Evolutionary conservation across 352 stramenopile genomes (phyloP), one percentile per base, ranked within the genome.

Genomic region (Phytophthora rubi): DNA sequence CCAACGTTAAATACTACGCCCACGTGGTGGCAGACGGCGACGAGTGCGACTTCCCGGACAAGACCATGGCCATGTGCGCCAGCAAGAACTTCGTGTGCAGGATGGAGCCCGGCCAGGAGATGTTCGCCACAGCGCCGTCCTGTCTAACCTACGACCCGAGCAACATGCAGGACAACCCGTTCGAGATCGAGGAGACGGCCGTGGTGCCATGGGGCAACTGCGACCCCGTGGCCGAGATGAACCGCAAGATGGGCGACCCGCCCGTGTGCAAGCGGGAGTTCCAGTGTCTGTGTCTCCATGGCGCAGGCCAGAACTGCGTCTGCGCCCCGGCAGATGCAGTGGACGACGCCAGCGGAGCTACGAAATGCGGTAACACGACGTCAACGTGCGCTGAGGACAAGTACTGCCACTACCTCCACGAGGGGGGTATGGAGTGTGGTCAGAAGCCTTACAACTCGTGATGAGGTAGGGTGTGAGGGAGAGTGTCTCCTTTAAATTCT

Each of bases 221-320:
- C 60, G 62, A 82, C 54, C 74, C 79, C 1, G 45, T 42, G 16
- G 55, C 58, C 6, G 59, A 76, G 53, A 65, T 73, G 28, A 58
- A 15, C 37, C 62, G 71, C 49, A 67, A 78, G 48, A 71, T 80
- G 12, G 75, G 71, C 18, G 75, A 74, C 47, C 35, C 73, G 2
- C 79, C 79, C 9, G 58, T 75, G 3, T 87, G 79, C 37, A 76
- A 81, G 16, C 62, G 79, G 6, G 65, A 79, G n/a, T 87, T 87
- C 63, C 56, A 67, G 58, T 87, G 79, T 49, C 60, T 72, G 45
- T 80, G 73, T 62, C 58, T 77, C 0, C 69, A 75, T 28, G 70
- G 62, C 16, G 62, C 68, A 52, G 66, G 57, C 15, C 30, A 64
- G 16, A 69, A 15, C 10, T 80, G 76, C 21, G 18, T 73, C 37